These are phyloP conservation scores for Arachnomyces sp. DNA, from an alignment of 2,329 filamentous ascomycete species.

Conservation along the genomic window DNA sequence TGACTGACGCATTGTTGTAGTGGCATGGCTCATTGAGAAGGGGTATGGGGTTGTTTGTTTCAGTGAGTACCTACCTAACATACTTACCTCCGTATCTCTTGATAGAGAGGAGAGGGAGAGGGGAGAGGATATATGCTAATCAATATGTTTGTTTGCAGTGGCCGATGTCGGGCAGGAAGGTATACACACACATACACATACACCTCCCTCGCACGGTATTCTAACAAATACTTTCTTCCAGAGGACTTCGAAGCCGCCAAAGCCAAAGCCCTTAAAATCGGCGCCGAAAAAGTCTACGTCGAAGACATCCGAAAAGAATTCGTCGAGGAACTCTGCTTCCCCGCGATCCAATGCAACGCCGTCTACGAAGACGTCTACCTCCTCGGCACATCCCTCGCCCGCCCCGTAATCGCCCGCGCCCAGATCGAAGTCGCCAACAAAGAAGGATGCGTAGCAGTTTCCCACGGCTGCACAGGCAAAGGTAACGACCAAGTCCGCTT, in stretches of 20 bases:
- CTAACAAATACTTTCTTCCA: conserved; percentile 13
- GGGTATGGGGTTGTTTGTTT: conserved; percentile 56
- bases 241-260: conserved; percentile 67
- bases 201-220: too few species aligned
- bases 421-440: conserved; percentile 34
- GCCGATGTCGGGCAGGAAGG: conserved; percentile 65
- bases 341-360: conserved; percentile 64
- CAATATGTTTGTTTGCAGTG: conserved; percentile 37
- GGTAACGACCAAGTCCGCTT: conserved; percentile 42
- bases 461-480: conserved; percentile 21
- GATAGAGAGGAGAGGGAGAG: not conserved
- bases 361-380: conserved; percentile 61
- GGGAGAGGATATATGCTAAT: conserved; percentile 9
- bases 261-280: conserved; percentile 62
- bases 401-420: conserved; percentile 41
- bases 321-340: conserved; percentile 72
- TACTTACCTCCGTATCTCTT: conserved; percentile 25
- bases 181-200: conserved; percentile 12
- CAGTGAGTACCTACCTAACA: conserved; percentile 8
- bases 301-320: conserved; percentile 64
- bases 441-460: conserved; percentile 36
- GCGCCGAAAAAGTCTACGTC: conserved; percentile 56
- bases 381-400: conserved; percentile 38
- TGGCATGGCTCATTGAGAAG: conserved; percentile 42
- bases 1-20: conserved; percentile 18